These are phyloP conservation scores for Phaeosphaeria sp. DNA, from an alignment of 2,329 filamentous ascomycete species.

Conservation along the genomic window DNA sequence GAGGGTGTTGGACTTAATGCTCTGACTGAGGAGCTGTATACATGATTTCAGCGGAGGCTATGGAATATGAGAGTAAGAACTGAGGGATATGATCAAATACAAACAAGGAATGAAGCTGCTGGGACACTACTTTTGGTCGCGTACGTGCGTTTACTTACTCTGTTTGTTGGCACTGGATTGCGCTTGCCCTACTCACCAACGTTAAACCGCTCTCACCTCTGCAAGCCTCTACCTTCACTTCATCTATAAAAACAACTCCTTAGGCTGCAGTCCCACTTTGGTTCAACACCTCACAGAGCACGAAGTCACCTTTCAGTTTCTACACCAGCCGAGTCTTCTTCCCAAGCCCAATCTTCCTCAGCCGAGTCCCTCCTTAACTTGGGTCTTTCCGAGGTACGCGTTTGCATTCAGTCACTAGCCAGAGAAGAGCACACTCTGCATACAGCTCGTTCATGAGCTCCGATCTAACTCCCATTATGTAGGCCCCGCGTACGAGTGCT, in stretches of 20 bases:
- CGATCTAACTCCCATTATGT: neutral
- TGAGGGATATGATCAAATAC: too few species aligned
- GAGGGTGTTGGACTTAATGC: constrained; percentile 69
- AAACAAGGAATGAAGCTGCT: too few species aligned
- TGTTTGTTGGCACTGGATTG: neutral
- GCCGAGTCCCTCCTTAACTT: neutral
- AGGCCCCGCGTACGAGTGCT: neutral
- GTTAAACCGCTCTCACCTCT: neutral
- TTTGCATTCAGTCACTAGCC: neutral
- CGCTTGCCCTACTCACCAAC: neutral
- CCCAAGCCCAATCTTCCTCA: neutral
- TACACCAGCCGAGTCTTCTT: neutral
- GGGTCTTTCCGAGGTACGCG: neutral
- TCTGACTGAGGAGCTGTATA: constrained; percentile 57
- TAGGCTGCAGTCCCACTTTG: neutral
- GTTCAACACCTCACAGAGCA: neutral
- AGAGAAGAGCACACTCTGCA: neutral
- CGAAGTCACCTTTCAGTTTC: neutral
- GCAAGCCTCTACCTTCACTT: neutral
- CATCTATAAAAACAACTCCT: neutral
- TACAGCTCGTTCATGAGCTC: neutral
- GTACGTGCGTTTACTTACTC: too few species aligned
- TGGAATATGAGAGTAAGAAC: neutral
- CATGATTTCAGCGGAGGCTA: constrained; percentile 28
- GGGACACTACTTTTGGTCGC: too few species aligned